Base-by-base conservation (phyloP, 2,329 filamentous ascomycete genomes). In the Davidsoniella australis region DNA sequence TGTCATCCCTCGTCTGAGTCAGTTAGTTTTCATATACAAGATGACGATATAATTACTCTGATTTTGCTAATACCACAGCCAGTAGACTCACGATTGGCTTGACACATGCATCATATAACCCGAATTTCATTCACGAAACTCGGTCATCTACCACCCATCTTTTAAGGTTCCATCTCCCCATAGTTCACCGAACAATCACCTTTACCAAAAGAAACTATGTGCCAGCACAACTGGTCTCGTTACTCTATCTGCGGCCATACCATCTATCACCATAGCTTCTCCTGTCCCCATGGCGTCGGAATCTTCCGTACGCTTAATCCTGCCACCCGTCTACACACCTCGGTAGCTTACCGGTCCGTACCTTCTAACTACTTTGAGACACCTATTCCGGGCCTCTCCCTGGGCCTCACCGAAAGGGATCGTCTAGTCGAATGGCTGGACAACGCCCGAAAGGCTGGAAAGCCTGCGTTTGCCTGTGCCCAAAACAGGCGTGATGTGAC, bases 391-490 rank as follows among this genome's bases (percentile, higher is more conserved):
- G 29, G 29, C 29, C 29, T 33, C 29, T 18, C 44, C 5, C 36
- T 46, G 12, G 26, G 23, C 29, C 44, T 37, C 4, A 38, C 29
- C 8, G 44, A 46, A 14, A 7, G 23, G 12, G n/a, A 23, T 8
- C 18, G 14, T 10, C 17, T 46, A n/a, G 64, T 76, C 4, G 69
- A 75, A 57, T 49, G 23, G 16, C 44, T 51, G 16, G 56, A 55
- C 41, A 71, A 76, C 54, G 71, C 68, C 0, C 57, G 53, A 2
- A 60, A 66, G 43, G 71, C 72, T 0, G 56, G 49, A 38, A 53
- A 55, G 6, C 60, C 56, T 7, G 71, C 68, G 2, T 67, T 68
- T 39, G 48, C 44, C 33, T 46, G 44, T 36, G 29, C 36, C 29
- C 29, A 46, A 18, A 24, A 36, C 6, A 38, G 33, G 29, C 17